Percentiles rank a stretch among this genome's conserved stretches.
phyloP scores from a whole-genome alignment of 163 green algal genomes.

The Trebouxia gelatinosa region DNA sequence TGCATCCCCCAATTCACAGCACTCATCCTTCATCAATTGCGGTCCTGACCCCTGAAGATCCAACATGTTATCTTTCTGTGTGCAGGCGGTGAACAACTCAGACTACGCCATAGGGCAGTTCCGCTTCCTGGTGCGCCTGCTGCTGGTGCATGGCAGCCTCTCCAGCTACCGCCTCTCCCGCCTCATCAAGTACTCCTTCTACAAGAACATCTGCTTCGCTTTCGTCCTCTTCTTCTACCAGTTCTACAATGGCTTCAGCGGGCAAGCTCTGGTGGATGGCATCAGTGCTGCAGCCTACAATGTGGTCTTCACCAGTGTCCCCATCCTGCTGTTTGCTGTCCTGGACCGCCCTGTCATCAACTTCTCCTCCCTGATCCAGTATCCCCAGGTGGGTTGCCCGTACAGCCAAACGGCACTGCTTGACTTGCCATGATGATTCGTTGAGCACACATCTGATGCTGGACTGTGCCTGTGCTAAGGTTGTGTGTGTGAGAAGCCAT shows the following conservation, averaged over 20 bases:
- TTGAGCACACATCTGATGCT: no score
- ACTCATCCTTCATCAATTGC: no score
- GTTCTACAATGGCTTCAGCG: slow-evolving; percentile 70
- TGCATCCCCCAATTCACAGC: no score
- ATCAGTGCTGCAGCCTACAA: slow-evolving; percentile 85
- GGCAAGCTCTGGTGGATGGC: slow-evolving; percentile 76
- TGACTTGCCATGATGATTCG: neutral
- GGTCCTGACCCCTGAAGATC: no score
- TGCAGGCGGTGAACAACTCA: slow-evolving; percentile 77
- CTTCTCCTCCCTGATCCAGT: slow-evolving; percentile 60
- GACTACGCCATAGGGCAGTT: slow-evolving; percentile 90
- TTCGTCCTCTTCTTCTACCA: slow-evolving; percentile 86
- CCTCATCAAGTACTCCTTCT: slow-evolving; percentile 94
- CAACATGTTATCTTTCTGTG: no score
- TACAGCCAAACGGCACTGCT: no score
- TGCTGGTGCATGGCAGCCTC: slow-evolving; percentile 86
- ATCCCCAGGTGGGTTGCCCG: slow-evolving; percentile 49
- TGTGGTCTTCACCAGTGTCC: slow-evolving; percentile 84
- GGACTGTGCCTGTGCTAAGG: no score
- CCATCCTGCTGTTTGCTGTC: slow-evolving; percentile 81
- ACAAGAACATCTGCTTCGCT: slow-evolving; percentile 92
- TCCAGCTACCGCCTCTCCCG: slow-evolving; percentile 69
- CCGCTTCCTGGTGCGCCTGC: slow-evolving; percentile 54
- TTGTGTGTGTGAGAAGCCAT: no score
- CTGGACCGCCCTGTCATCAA: slow-evolving; percentile 70